phyloP scores from a whole-genome alignment of 2,329 filamentous ascomycete genomes.

The Hymenoscyphus salicellus region DNA sequence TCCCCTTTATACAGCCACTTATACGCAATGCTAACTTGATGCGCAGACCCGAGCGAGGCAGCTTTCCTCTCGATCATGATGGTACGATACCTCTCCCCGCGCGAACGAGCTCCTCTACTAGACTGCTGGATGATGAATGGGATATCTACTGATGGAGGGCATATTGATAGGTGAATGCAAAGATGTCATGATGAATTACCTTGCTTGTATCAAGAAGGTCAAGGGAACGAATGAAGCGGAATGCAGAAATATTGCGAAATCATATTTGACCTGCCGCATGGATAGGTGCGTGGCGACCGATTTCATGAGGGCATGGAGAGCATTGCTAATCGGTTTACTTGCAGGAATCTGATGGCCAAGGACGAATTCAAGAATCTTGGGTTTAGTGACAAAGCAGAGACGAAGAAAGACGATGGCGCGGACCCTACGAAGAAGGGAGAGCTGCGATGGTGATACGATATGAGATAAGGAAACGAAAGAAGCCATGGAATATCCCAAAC shows the following conservation, averaged over 20 bases:
- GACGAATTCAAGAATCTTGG: constrained; percentile 95
- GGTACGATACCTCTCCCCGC: constrained; percentile 45
- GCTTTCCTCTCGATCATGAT: constrained; percentile 95
- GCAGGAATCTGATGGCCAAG: constrained; percentile 84
- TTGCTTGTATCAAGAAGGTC: constrained; percentile 80
- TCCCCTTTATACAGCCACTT: constrained; percentile 65
- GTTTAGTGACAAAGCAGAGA: constrained; percentile 46
- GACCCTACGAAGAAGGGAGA: constrained; percentile 18
- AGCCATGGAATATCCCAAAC: background rate
- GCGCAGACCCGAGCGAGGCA: constrained; percentile 78
- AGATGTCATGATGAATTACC: constrained; percentile 77
- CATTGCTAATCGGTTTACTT: constrained; percentile 6
- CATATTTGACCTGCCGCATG: constrained; percentile 90
- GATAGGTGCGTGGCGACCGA: constrained; percentile 60
- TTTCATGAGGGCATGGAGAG: background rate
- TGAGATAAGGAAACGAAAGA: background rate
- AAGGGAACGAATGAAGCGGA: constrained; percentile 81
- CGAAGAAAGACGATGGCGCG: constrained; percentile 30
- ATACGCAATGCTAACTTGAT: constrained; percentile 43
- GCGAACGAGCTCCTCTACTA: background rate
- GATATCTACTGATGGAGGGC: constrained; percentile 12
- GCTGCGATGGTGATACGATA: constrained; percentile 29
- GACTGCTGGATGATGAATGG: background rate
- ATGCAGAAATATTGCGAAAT: constrained; percentile 82
- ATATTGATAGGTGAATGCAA: constrained; percentile 88